These are phyloP conservation scores for Spergularia bocconei DNA, from an alignment of 148 eudicot genomes.

Conservation along the genomic window DNA sequence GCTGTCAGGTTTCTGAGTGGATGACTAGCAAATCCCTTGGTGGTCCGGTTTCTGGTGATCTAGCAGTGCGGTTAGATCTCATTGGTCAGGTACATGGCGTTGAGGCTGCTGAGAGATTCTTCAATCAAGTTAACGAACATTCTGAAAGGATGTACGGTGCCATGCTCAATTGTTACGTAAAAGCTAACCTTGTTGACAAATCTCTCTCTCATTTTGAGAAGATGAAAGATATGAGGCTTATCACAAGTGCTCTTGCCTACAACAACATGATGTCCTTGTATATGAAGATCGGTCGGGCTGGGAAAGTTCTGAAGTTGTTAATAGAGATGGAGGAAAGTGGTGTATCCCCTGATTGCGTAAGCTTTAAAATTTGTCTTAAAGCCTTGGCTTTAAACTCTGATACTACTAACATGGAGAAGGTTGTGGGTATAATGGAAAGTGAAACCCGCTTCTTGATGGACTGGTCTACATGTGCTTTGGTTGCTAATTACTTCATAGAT, in stretches of 20 bases:
- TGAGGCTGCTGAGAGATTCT: slow-evolving; percentile 10
- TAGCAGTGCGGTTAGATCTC: slow-evolving; percentile 9
- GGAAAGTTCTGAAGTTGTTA: slow-evolving; percentile 41
- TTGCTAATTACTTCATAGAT: slow-evolving; percentile 35
- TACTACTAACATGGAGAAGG: slow-evolving; percentile 37
- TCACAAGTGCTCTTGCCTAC: slow-evolving; percentile 32
- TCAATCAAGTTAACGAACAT: slow-evolving; percentile 4
- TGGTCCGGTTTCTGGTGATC: neutral
- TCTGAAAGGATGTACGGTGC: slow-evolving; percentile 12
- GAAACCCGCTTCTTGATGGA: slow-evolving; percentile 30
- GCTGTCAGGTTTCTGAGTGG: slow-evolving; percentile 16
- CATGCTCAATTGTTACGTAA: slow-evolving; percentile 12
- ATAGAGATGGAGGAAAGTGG: slow-evolving; percentile 43
- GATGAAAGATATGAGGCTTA: slow-evolving; percentile 1
- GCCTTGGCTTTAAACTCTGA: slow-evolving; percentile 40
- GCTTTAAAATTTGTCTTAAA: slow-evolving; percentile 44
- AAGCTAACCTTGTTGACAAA: slow-evolving; percentile 11
- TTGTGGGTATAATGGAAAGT: slow-evolving; percentile 41
- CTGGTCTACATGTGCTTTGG: slow-evolving; percentile 38
- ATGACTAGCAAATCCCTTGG: slow-evolving; percentile 2
- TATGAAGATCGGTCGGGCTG: slow-evolving; percentile 34
- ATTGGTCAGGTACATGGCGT: slow-evolving; percentile 8
- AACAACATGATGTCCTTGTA: slow-evolving; percentile 52
- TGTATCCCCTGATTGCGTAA: slow-evolving; percentile 39
- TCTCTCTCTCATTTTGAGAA: slow-evolving; percentile 11